These are phyloP conservation scores for Starmerella bombi DNA, from an alignment of 805 yeast genomes.

Conservation along the genomic window DNA sequence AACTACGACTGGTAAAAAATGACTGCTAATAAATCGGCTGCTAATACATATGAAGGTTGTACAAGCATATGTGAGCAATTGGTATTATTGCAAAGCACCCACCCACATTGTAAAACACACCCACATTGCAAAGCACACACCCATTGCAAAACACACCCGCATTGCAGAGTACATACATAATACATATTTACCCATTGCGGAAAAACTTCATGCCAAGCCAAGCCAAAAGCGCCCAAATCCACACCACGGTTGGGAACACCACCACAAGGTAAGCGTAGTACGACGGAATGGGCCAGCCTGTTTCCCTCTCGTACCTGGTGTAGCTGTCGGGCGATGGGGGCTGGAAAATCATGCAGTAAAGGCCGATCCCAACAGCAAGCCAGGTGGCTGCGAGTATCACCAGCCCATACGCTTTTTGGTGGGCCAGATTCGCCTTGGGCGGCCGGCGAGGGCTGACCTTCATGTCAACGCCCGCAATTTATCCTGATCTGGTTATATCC, in stretches of 20 bases:
- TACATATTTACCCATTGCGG: constrained; percentile 46
- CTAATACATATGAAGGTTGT: too few species aligned
- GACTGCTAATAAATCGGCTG: too few species aligned
- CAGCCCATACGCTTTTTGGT: constrained; percentile 9
- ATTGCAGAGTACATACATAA: too few species aligned
- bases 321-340: constrained; percentile 7
- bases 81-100: too few species aligned
- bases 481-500: too few species aligned
- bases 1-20: too few species aligned
- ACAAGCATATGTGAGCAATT: too few species aligned
- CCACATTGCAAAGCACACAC: too few species aligned
- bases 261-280: constrained; percentile 30
- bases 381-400: constrained; percentile 12
- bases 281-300: constrained; percentile 30
- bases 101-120: too few species aligned
- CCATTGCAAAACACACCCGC: too few species aligned
- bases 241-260: constrained; percentile 30
- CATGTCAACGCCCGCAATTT: constrained; percentile 8
- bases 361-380: constrained; percentile 4
- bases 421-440: constrained; percentile 9
- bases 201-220: constrained; percentile 76
- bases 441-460: constrained; percentile 18
- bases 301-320: constrained; percentile 17
- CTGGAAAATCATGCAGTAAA: constrained; percentile 2
- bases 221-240: constrained; percentile 61